These are phyloP conservation scores for Syzygium oleosum DNA, from an alignment of 345 rosid genomes.

Conservation along the genomic window DNA sequence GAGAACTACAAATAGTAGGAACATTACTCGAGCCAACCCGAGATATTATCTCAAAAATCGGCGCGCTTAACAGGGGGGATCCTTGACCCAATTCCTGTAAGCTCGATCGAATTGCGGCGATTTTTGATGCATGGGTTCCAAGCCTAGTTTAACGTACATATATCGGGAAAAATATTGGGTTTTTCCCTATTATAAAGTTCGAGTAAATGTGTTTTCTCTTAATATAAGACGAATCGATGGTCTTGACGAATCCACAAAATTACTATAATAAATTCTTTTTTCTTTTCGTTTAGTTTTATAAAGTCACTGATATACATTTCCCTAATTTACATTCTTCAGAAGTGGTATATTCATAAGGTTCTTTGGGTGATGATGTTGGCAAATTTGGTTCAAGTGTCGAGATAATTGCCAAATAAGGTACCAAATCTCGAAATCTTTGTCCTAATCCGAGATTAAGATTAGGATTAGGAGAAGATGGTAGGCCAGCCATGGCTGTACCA, in stretches of 20 bases:
- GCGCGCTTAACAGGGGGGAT: fast-evolving
- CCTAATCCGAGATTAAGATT: neutral
- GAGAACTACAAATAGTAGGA: neutral
- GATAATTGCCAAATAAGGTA: neutral
- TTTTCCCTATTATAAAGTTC: neutral
- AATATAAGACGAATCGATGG: neutral
- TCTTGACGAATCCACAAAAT: neutral
- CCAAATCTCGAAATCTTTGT: neutral
- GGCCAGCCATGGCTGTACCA: neutral
- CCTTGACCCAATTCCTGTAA: neutral
- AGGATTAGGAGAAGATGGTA: neutral
- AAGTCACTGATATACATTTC: neutral
- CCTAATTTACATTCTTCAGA: too few relatives aligned
- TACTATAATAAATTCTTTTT: neutral
- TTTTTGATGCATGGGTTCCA: fast-evolving
- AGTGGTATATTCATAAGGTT: neutral
- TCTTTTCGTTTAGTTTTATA: neutral
- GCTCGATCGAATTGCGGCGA: neutral
- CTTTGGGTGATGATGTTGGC: neutral
- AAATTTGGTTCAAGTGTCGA: neutral
- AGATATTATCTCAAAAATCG: neutral
- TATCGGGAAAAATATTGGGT: neutral
- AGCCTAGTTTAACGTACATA: too few relatives aligned
- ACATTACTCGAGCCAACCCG: fast-evolving
- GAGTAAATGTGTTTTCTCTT: neutral